Base-by-base conservation (phyloP, 1,139 yeast genomes). In the Scheffersomyces segobiensis region DNA sequence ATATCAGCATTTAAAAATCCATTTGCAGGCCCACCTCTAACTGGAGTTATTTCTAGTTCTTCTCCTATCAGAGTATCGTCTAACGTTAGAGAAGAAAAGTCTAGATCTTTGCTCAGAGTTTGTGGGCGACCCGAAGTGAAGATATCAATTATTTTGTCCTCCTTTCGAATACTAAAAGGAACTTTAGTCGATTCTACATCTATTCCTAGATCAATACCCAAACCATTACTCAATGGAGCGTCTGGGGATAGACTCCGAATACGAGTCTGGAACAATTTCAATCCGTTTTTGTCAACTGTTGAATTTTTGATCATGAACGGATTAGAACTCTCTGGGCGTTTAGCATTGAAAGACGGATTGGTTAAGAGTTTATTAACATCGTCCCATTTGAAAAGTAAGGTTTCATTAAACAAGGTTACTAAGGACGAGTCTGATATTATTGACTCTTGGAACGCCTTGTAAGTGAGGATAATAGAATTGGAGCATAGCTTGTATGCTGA, bases 191-290 rank as follows among this genome's bases (percentile, higher is more conserved):
- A 67, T 51, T 77, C 75, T 7, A 78, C 69, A 48, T 67, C 79
- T 4, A 79, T 57, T 12, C 79, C 77, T n/a, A 79, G 67, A 63
- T 78, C 79, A 47, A 79, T 67, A 0, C 83, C 81, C 46, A 69
- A 61, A 3, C 76, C 74, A 55, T 60, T 61, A 14, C 19, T 52
- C 10, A 21, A 21, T 20, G 14, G 22, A 12, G 51, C 46, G 14
- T 52, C 55, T 21, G 53, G 42, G 20, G 21, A 20, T 14, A n/a
- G 18, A 14, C 18, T n/a, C 20, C 22, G 22, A 19, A 42, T 24
- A 49, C 59, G 54, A 19, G 71, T 67, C 53, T 65, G 69, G 53
- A 71, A 65, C 24, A 58, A 53, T 57, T 64, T 64, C 51, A 71
- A 62, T 0, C 74, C 74, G 51, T 57, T 57, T 39, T 50, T 55